These are phyloP conservation scores for Apiotrichum gracile DNA, from an alignment of 1,284 basidiomycete species.

Conservation along the genomic window DNA sequence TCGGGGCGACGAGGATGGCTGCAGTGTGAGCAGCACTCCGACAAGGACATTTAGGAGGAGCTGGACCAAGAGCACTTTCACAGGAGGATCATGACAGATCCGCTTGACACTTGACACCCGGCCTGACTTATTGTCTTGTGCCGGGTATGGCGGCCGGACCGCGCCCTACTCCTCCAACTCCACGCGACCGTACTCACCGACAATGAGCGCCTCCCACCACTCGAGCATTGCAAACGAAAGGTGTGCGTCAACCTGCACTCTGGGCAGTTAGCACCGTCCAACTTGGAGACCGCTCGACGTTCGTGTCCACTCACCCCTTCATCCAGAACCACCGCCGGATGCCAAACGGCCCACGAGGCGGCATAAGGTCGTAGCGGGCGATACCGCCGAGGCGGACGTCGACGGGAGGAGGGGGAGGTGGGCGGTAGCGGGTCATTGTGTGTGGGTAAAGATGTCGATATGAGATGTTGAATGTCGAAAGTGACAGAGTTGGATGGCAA, in stretches of 20 bases:
- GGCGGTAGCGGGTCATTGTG: slow-evolving; percentile 23
- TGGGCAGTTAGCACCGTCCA: slow-evolving; percentile 5
- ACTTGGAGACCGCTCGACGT: neutral
- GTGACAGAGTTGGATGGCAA: neutral
- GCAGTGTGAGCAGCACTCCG: too few species aligned
- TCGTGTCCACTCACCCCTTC: slow-evolving; percentile 22
- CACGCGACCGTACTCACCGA: slow-evolving; percentile 41
- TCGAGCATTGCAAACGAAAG: slow-evolving; percentile 45
- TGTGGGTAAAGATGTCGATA: neutral
- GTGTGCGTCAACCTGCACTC: slow-evolving; percentile 38
- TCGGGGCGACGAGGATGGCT: slow-evolving; percentile 34
- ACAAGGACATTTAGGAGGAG: too few species aligned
- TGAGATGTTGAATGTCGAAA: neutral
- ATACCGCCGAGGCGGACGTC: slow-evolving; percentile 13
- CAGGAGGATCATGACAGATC: too few species aligned
- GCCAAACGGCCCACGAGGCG: slow-evolving; percentile 11
- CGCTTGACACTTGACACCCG: too few species aligned
- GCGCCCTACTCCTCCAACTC: too few species aligned
- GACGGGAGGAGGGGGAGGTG: slow-evolving; percentile 18
- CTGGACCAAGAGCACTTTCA: too few species aligned
- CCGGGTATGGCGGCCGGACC: too few species aligned
- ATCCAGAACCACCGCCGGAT: slow-evolving; percentile 29
- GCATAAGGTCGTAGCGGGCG: slow-evolving; percentile 14
- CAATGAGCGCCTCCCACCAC: slow-evolving; percentile 41
- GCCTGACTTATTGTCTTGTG: too few species aligned